Percentiles rank a stretch among this genome's conserved stretches.
phyloP scores from a whole-genome alignment of 805 yeast genomes.

The Pichia eremophila region DNA sequence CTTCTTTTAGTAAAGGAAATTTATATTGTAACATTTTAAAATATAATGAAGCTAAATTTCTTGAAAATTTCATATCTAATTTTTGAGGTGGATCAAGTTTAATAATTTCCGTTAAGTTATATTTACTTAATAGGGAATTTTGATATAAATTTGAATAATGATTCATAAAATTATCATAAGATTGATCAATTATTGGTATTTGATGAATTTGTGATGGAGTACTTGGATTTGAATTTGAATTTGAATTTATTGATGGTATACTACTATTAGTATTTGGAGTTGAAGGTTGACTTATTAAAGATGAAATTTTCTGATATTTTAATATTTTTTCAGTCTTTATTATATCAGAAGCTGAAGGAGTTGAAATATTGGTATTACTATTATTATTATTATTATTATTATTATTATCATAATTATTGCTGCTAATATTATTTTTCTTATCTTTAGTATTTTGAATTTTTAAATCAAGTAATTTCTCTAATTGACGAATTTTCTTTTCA shows the following conservation, averaged over 20 bases:
- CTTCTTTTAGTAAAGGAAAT: constrained; percentile 46
- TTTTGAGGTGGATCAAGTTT: constrained; percentile 42
- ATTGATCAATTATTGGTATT: constrained; percentile 10
- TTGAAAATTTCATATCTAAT: constrained; percentile 39
- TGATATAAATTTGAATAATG: constrained; percentile 9
- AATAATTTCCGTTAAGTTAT: constrained; percentile 37
- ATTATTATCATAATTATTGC: not conserved
- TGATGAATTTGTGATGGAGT: not conserved
- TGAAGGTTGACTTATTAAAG: constrained; percentile 8
- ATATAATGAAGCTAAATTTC: constrained; percentile 45
- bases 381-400: not conserved
- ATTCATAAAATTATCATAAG: constrained; percentile 15
- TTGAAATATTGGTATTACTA: not conserved
- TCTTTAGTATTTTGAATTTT: not conserved
- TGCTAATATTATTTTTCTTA: not conserved
- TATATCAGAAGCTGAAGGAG: not conserved
- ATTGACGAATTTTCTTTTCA: constrained; percentile 43
- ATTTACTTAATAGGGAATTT: constrained; percentile 30
- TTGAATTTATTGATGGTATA: not conserved
- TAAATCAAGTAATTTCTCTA: constrained; percentile 38
- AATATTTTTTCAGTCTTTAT: constrained; percentile 9
- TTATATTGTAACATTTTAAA: constrained; percentile 48
- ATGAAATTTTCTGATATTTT: constrained; percentile 23
- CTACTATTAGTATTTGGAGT: not conserved
- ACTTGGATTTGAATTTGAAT: not conserved